Evolutionary conservation across 116 monocot genomes (phyloP).

Genomic region (Posidonia oceanica): DNA sequence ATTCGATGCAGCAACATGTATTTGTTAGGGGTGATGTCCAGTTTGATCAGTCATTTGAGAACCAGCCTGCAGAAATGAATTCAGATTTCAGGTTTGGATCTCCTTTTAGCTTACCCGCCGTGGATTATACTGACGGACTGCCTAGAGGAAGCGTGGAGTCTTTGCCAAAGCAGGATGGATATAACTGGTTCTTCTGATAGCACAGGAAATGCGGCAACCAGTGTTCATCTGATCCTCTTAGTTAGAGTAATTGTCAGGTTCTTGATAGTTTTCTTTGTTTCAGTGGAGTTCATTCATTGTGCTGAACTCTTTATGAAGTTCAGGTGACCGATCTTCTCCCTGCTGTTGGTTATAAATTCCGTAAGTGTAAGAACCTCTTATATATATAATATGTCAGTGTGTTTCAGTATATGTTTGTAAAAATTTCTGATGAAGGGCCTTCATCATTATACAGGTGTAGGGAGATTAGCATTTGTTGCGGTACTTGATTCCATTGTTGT

Average conservation of each 20-base stretch:
- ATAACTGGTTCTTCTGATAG: slow-evolving; percentile 33
- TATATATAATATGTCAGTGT: not conserved
- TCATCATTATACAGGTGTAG: not conserved
- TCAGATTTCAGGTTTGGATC: slow-evolving; percentile 24
- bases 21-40: slow-evolving; percentile 14
- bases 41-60: slow-evolving; percentile 15
- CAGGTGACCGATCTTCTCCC: slow-evolving; percentile 4
- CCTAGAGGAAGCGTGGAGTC: slow-evolving; percentile 8
- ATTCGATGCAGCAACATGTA: slow-evolving; percentile 10
- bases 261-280: not conserved
- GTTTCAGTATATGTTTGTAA: slow-evolving; percentile 2
- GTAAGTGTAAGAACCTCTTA: not conserved
- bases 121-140: slow-evolving; percentile 12
- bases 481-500: not conserved
- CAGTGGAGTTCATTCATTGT: not conserved
- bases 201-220: too few relatives aligned
- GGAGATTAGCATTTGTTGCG: not conserved
- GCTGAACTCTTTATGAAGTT: not conserved
- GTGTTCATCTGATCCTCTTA: not conserved
- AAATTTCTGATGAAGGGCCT: not conserved
- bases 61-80: slow-evolving; percentile 5
- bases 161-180: slow-evolving; percentile 15
- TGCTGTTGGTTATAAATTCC: not conserved
- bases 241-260: slow-evolving; percentile 1
- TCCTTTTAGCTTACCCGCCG: slow-evolving; percentile 14